Percentiles rank a stretch among this genome's conserved stretches.
Conservation (phyloP, 2,329 filamentous ascomycete genomes). For the Cercospora sojina region DNA sequence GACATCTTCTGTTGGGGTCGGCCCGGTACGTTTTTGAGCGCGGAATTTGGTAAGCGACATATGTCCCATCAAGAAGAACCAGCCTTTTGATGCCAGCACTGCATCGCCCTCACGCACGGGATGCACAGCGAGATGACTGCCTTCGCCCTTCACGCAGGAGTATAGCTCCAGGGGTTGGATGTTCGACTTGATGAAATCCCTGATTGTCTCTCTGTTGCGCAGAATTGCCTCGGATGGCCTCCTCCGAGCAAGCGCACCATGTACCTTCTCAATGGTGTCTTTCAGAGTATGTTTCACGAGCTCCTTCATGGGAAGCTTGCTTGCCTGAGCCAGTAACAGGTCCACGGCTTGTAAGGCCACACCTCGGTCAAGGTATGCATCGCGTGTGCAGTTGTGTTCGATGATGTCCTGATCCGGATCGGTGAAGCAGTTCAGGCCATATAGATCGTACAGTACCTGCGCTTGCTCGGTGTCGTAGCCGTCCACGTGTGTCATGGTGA, state of each 20-base stretch:
- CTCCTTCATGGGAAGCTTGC: constrained; percentile 84
- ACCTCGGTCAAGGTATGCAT: constrained; percentile 71
- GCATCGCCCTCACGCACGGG: constrained; percentile 65
- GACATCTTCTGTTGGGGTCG: constrained; percentile 78
- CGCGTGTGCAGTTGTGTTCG: constrained; percentile 76
- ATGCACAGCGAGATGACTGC: constrained; percentile 67
- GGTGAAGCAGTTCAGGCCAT: constrained; percentile 66
- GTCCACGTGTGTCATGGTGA: constrained; percentile 71
- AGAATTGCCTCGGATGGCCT: constrained; percentile 77
- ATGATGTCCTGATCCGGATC: constrained; percentile 40
- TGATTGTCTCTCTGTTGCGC: constrained; percentile 84
- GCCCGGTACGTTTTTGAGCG: constrained; percentile 68
- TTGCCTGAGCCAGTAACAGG: constrained; percentile 76
- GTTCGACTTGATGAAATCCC: constrained; percentile 75
- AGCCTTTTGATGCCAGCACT: constrained; percentile 72
- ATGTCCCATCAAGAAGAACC: constrained; percentile 90
- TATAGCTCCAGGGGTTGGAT: constrained; percentile 80
- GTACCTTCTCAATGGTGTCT: constrained; percentile 86
- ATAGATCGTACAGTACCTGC: constrained; percentile 79
- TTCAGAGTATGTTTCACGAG: constrained; percentile 88
- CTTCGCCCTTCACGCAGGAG: constrained; percentile 74
- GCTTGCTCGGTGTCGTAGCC: constrained; percentile 84
- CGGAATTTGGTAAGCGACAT: constrained; percentile 85
- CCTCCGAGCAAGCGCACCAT: constrained; percentile 74
- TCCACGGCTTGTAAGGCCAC: constrained; percentile 81